A percentile compares a stretch with the other conserved stretches of the same genome.
Evolutionary conservation across 1,284 basidiomycete species (phyloP).

Genomic region (Pholiota adiposa): DNA sequence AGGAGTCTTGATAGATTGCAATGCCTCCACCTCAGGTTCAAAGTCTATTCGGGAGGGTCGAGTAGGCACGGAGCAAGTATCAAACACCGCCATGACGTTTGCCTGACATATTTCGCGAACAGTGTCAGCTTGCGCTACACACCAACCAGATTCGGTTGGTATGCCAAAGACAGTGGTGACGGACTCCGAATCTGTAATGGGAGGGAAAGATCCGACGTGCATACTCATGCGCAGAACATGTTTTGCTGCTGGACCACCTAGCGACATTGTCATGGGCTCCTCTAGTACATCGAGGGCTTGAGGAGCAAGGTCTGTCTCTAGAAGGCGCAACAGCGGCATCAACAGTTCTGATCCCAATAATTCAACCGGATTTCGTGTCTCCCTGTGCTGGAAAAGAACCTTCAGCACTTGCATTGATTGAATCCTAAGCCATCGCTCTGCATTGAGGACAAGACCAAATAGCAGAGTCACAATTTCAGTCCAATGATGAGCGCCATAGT

Average conservation of each 20-base stretch:
- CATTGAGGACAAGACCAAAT: slow-evolving; percentile 86
- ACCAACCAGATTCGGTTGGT: slow-evolving; percentile 86
- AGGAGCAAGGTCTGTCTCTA: slow-evolving; percentile 84
- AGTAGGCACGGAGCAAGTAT: slow-evolving; percentile 78
- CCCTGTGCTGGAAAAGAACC: slow-evolving; percentile 85
- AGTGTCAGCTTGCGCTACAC: slow-evolving; percentile 68
- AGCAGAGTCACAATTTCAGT: slow-evolving; percentile 82
- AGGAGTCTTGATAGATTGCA: slow-evolving; percentile 44
- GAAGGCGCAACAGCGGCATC: slow-evolving; percentile 86
- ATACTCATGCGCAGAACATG: slow-evolving; percentile 90
- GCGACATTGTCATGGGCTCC: slow-evolving; percentile 81
- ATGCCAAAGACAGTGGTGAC: slow-evolving; percentile 80
- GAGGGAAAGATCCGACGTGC: slow-evolving; percentile 49
- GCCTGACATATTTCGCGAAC: slow-evolving; percentile 68
- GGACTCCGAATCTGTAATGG: slow-evolving; percentile 49
- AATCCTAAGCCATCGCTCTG: slow-evolving; percentile 81
- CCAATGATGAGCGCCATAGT: slow-evolving; percentile 75
- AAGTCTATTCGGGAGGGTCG: slow-evolving; percentile 76
- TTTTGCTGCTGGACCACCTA: slow-evolving; percentile 73
- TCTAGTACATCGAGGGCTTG: slow-evolving; percentile 92
- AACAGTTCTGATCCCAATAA: slow-evolving; percentile 84
- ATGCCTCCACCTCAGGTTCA: slow-evolving; percentile 57
- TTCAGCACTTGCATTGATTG: slow-evolving; percentile 90
- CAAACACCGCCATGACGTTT: slow-evolving; percentile 84
- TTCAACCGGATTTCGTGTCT: slow-evolving; percentile 76